Evolutionary conservation across 2,329 filamentous ascomycete genomes (phyloP), one percentile per base, ranked within the genome.

Genomic region (Colletotrichum incanum): DNA sequence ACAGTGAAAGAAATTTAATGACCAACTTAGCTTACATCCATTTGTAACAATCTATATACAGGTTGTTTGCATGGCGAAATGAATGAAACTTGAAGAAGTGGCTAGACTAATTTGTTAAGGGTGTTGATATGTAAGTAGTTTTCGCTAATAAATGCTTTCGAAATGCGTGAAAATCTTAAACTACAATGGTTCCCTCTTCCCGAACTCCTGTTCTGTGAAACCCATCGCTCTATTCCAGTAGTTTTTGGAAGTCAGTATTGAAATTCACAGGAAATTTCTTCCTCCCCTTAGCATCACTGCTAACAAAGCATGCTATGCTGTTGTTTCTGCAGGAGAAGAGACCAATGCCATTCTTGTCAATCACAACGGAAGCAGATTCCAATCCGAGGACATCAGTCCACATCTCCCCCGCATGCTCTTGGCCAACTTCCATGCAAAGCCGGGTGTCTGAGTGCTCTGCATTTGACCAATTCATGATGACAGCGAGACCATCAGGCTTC

Each of bases 221-320:
- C 1, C 23, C 6, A 5, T 16, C 11, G 31, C 20, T 23, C 45
- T 68, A 72, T 14, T 3, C 18, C n/a, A 72, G 14, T 1, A 72
- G 37, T 12, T 23, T n/a, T n/a, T 49, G 16, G 28, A 72, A 72
- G 8, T 56, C 70, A 31, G 65, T 55, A 2, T 72, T 49, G 23
- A 72, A 72, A 20, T 28, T 61, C 8, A 43, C 65, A 0, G 70
- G 70, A 1, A 72, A 72, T 6, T 18, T 62, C 37, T 63, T 72
- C 16, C 65, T 64, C 2, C 70, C 65, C 65, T 70, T 72, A 1
- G 65, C 70, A 1, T 70, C 59, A 28, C 50, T 60, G 1, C 41
- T 72, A 5, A 68, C 66, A 12, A 72, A 72, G 18, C 70, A 72
- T 5, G 70, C 65, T 39, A 72, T 50, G 37, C 41, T 72, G 54